Base-by-base conservation (phyloP, 192 early-diverging fungal species). In the Linnemannia schmuckeri region DNA sequence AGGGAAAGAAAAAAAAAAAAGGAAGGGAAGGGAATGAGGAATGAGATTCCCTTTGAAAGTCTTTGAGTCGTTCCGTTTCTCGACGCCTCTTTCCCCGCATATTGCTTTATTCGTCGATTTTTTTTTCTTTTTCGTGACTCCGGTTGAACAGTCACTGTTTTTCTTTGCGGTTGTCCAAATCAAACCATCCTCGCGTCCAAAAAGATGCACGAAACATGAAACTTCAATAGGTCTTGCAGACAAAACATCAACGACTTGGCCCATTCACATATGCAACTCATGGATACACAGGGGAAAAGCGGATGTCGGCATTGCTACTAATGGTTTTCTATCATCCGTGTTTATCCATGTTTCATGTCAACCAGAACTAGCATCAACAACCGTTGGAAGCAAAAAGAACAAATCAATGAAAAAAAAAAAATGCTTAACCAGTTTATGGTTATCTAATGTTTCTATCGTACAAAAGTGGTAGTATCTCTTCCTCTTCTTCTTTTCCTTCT, bases 131-230 rank as follows among this genome's bases (percentile, higher is more conserved):
- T 80, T 78, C 70, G 38, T 37, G 75, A 66, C 37, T 66, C 75
- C 68, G 66, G 49, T 68, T 33, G 61, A 49, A 44, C 80, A 76
- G 80, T 82, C 80, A 82, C 80, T 82, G 52, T 73, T 73, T 73
- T 79, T 12, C 18, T 42, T 30, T 30, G 61, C 61, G 61, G 61
- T 33, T 66, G 30, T 66, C 61, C 61, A 35, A 66, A 66, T 57
- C 22, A 0, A 57, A 57, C 18, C 22, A 24, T 24, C 18, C 49
- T 18, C 49, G 2, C 15, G 17, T 22, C 6, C 24, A 57, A n/a
- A 20, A 57, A 57, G 24, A 57, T 7, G 55, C 42, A 44, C 9
- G 42, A 44, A 44, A 44, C 42, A 5, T 44, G 42, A 44, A 44
- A 44, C 42, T 44, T 44, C 42, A 44, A 44, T 44, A 44, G 6